These are phyloP conservation scores for Saturnispora saitoi DNA, from an alignment of 805 yeast genomes.

Conservation along the genomic window DNA sequence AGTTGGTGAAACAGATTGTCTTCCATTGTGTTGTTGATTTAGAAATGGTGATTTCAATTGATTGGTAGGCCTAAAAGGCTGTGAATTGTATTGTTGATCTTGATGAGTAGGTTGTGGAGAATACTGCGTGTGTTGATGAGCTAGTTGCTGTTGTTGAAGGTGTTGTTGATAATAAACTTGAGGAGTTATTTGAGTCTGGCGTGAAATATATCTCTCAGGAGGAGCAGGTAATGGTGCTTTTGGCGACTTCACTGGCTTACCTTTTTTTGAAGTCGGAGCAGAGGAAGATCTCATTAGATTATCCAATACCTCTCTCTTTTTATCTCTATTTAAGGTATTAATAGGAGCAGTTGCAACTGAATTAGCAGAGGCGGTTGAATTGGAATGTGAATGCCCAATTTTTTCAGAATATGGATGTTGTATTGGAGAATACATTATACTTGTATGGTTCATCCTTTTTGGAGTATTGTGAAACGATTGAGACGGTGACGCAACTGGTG, in stretches of 20 bases:
- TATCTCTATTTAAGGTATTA: not conserved
- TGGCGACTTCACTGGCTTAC: not conserved
- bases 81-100: not conserved
- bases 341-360: conserved; percentile 1
- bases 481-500: conserved; percentile 13
- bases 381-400: conserved; percentile 9
- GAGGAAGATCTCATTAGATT: conserved; percentile 12
- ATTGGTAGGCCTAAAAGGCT: not conserved
- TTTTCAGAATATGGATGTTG: not conserved
- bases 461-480: conserved; percentile 10
- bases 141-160: not conserved
- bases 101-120: not conserved
- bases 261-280: conserved; percentile 1
- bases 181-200: not conserved
- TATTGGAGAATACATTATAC: not conserved
- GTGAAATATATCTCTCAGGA: not conserved
- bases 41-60: conserved; percentile 1
- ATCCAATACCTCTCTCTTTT: conserved; percentile 1
- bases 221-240: conserved; percentile 8
- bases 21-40: not conserved
- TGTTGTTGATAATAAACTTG: too few species aligned
- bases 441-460: conserved; percentile 3
- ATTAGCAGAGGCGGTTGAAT: conserved; percentile 3
- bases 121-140: not conserved
- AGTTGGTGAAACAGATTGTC: not conserved